phyloP scores from a whole-genome alignment of 129 eudicot genomes.

The Sambucus nigra region DNA sequence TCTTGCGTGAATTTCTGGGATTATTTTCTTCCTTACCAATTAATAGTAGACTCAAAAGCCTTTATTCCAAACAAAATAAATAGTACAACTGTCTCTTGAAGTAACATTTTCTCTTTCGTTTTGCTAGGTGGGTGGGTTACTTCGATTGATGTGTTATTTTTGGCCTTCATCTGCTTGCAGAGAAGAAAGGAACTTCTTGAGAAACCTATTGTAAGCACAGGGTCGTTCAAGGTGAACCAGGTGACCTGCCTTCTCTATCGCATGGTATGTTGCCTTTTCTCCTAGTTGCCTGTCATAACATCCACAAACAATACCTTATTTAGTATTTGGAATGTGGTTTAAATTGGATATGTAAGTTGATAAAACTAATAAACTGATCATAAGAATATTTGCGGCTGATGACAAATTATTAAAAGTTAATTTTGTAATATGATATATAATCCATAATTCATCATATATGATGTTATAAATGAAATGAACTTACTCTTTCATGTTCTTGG shows the following conservation, averaged over 20 bases:
- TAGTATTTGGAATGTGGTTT: too few relatives aligned
- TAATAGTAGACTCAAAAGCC: too few relatives aligned
- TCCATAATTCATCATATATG: background rate
- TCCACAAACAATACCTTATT: slow-evolving; percentile 4
- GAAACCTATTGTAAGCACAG: slow-evolving; percentile 53
- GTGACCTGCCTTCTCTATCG: slow-evolving; percentile 79
- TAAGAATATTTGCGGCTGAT: too few relatives aligned
- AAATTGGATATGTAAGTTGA: too few relatives aligned
- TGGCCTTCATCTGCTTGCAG: slow-evolving; percentile 29
- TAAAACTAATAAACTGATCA: too few relatives aligned
- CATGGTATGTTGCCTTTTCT: slow-evolving; percentile 45
- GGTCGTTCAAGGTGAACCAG: slow-evolving; percentile 87
- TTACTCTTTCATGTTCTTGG: slow-evolving; percentile 78
- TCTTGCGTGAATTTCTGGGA: too few relatives aligned
- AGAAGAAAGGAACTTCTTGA: slow-evolving; percentile 66
- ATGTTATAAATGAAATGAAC: background rate
- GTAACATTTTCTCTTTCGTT: too few relatives aligned
- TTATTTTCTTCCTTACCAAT: too few relatives aligned
- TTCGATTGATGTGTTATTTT: too few relatives aligned
- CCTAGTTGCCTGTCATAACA: slow-evolving; percentile 63
- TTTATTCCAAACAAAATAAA: too few relatives aligned
- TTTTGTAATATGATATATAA: background rate
- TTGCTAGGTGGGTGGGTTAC: too few relatives aligned
- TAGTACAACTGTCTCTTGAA: too few relatives aligned
- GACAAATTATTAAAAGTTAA: background rate